Base-by-base conservation (phyloP, 257 asterid species). In the Penstemon davidsonii region DNA sequence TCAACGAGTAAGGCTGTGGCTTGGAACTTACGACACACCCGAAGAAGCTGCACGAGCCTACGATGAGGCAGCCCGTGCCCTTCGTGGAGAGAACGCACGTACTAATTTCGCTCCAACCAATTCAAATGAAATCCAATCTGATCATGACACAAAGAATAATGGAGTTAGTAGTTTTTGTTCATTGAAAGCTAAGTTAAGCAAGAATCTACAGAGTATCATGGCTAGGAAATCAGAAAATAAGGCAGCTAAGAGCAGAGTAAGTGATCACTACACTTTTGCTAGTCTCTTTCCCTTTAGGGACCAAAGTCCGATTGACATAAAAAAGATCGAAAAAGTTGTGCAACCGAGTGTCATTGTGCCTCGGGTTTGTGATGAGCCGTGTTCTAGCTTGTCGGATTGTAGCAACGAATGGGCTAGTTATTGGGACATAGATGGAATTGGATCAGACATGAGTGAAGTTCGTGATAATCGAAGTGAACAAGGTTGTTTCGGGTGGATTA, bases 1-100 rank as follows among this genome's bases (percentile, higher is more conserved):
- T 7, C 96, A 88, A 71, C 73, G 87, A 0, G 91, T 88, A 1
- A 77, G 97, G 19, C 66, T 91, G 15, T 91, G 97, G 96, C 95
- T 91, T 0, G 97, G 97, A 6, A 91, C 97, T 15, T 91, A 88
- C 8, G 97, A 91, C 67, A 79, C 91, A 6, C 93, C 97, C 15
- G 97, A 91, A 72, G 97, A 91, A 46, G 97, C 97, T 5, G 97
- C 97, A 1, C 80, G 81, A 3, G 96, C 97, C 60, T 91, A 88
- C 1, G 97, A 91, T 7, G 97, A 88, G 73, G 97, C 97, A 0
- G 96, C 97, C 0, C 82, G 92, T 8, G 95, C 97, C 70, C 81
- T 91, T 37, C 85, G 97, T 6, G 97, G 97, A 0, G 93, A 91
- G 60, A 88, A 88, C 63, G 96, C 97, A 0, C 85, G 97, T 0